These are phyloP conservation scores for Gardenia jasminoides DNA, from an alignment of 257 asterid species.

Conservation along the genomic window DNA sequence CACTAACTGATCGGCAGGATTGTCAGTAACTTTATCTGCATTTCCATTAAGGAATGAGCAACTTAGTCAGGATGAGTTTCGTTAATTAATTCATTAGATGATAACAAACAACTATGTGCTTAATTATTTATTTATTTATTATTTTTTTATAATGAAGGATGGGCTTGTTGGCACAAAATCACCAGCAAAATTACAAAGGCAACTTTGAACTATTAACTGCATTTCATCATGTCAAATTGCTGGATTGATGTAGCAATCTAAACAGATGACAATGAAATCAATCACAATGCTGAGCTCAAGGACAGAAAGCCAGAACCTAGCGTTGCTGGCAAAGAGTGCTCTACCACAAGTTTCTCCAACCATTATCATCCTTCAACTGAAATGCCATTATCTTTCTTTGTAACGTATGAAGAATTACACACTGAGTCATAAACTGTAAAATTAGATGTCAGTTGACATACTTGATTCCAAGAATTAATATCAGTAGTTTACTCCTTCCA, in stretches of 20 bases:
- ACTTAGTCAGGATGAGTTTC: conserved; percentile 5
- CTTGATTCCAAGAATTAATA: neutral
- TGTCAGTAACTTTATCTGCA: conserved; percentile 71
- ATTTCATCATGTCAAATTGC: neutral
- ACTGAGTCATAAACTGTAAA: neutral
- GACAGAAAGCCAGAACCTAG: neutral
- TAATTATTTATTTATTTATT: no score
- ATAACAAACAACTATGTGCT: neutral
- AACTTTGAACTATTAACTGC: neutral
- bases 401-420: no score
- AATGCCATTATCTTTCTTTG: neutral
- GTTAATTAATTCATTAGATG: conserved; percentile 4
- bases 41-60: conserved; percentile 14
- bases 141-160: neutral
- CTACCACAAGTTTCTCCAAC: neutral
- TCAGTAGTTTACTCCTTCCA: neutral
- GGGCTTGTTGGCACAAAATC: neutral
- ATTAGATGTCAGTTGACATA: neutral
- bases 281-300: neutral
- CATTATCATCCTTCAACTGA: neutral
- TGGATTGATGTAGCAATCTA: neutral
- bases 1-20: conserved; percentile 82
- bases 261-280: neutral
- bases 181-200: neutral
- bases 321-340: neutral